Conservation (phyloP, 495 filamentous ascomycete species). For the Trichoderma virens region DNA sequence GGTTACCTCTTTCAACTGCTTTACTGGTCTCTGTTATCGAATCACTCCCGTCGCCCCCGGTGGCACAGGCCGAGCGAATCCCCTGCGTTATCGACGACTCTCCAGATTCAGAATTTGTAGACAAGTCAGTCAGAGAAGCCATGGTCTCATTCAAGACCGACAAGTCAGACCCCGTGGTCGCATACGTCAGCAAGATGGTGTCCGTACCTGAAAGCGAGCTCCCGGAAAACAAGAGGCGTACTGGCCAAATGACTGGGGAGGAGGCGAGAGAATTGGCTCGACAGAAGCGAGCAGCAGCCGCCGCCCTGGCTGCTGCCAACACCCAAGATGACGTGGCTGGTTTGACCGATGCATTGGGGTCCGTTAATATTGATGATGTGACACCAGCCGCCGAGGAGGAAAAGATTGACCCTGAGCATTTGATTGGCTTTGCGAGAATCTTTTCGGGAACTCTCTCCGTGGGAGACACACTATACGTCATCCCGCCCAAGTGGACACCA, state of each 20-base stretch:
- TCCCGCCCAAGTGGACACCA: slow-evolving; percentile 87
- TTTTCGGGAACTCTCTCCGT: slow-evolving; percentile 86
- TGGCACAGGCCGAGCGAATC: slow-evolving; percentile 76
- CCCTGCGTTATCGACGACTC: slow-evolving; percentile 73
- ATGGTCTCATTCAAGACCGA: slow-evolving; percentile 71
- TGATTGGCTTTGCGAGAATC: slow-evolving; percentile 90
- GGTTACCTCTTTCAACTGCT: slow-evolving; percentile 91
- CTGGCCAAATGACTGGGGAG: slow-evolving; percentile 68
- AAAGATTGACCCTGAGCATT: slow-evolving; percentile 64
- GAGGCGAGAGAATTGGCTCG: slow-evolving; percentile 82
- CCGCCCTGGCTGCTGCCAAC: slow-evolving; percentile 49
- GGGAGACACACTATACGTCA: slow-evolving; percentile 83
- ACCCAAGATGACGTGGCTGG: slow-evolving; percentile 20
- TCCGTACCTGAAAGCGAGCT: slow-evolving; percentile 89
- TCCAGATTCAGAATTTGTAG: slow-evolving; percentile 65
- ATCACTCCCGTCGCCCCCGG: slow-evolving; percentile 76
- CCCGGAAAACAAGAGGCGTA: slow-evolving; percentile 65
- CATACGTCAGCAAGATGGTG: slow-evolving; percentile 98
- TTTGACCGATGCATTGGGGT: slow-evolving; percentile 25
- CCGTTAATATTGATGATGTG: slow-evolving; percentile 39
- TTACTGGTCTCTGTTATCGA: slow-evolving; percentile 89
- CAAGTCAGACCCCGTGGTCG: slow-evolving; percentile 70
- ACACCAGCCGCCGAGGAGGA: slow-evolving; percentile 47
- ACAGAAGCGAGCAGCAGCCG: slow-evolving; percentile 83
- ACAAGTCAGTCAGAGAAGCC: slow-evolving; percentile 59